Base-by-base conservation (phyloP, 2,329 filamentous ascomycete species). In the Fusarium coffeatum region DNA sequence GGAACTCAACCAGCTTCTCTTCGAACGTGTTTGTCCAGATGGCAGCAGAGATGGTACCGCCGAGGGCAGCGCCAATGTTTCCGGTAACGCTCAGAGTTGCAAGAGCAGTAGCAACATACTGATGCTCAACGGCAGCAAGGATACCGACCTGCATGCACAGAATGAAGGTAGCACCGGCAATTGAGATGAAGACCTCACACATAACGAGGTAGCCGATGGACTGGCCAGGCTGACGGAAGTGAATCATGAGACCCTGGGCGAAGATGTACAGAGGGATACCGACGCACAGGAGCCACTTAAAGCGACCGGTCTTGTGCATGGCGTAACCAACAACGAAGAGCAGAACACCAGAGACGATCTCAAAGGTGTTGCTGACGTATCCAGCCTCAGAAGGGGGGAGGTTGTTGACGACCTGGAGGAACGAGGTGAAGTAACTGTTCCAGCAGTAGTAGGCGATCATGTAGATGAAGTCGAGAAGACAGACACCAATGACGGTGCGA, bases 221-320 rank as follows among this genome's bases (percentile, higher is more conserved):
- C 32, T 64, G 55, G 4, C 61, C 66, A 0, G 69, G 69, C 2
- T 53, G 55, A 15, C 69, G 69, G 58, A 72, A 72, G 25, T 72
- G 32, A 2, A 77, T 76, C 76, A 77, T 69, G 0, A 89, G 78
- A 8, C 86, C 80, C 1, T 86, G 78, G 0, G 86, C 85, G 11
- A 84, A 76, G 32, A 88, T 84, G 70, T 86, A 87, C 6, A 89
- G 72, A 6, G 87, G 87, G 5, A 88, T 79, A 5, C 81, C 84
- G 43, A 86, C 81, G 60, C 77, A 61, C 27, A 76, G 83, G 5
- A 87, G 76, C 37, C 83, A 82, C 76, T 86, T 87, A 78, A 87
- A 88, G 53, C 81, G 82, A n/a, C 83, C 85, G 6, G 83, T 85
- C 47, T 71, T 78, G 53, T 82, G 82, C 68, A 88, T 84, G 12